These are phyloP conservation scores for Harrya chromipes DNA, from an alignment of 768 basidiomycete genomes.

Conservation along the genomic window DNA sequence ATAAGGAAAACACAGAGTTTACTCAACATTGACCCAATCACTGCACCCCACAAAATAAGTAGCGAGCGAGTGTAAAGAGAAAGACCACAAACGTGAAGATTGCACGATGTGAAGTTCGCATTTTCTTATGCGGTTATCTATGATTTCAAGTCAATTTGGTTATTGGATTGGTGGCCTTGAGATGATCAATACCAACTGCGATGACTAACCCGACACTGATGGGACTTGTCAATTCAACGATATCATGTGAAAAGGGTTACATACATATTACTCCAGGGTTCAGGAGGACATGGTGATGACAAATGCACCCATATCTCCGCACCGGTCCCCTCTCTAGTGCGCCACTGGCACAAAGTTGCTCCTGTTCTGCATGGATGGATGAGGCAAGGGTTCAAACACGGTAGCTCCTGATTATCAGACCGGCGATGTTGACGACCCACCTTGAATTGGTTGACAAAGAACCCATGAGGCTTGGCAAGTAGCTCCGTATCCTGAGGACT, in stretches of 20 bases:
- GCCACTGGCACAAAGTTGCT: conserved; percentile 92
- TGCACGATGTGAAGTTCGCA: conserved; percentile 84
- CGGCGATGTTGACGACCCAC: conserved; percentile 22
- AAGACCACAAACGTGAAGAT: conserved; percentile 56
- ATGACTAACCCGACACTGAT: conserved; percentile 61
- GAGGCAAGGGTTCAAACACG: no score
- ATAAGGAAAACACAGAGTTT: conserved; percentile 53
- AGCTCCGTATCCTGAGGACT: conserved; percentile 43
- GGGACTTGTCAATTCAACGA: not conserved
- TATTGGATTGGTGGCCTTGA: not conserved
- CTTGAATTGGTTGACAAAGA: conserved; percentile 97
- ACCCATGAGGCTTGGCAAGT: conserved; percentile 62
- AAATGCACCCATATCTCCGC: conserved; percentile 98
- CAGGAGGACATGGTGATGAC: not conserved
- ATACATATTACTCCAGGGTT: conserved; percentile 61
- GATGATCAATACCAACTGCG: conserved; percentile 48
- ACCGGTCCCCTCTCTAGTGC: conserved; percentile 85
- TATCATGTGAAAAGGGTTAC: conserved; percentile 23
- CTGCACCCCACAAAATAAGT: conserved; percentile 34
- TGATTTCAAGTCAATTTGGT: not conserved
- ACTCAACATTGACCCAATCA: conserved; percentile 81
- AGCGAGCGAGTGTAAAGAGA: not conserved
- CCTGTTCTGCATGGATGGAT: conserved; percentile 46
- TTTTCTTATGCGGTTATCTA: conserved; percentile 69
- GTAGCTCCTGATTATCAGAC: no score